Conservation (phyloP, 106 monocot genomes). For the Acorus calamus region DNA sequence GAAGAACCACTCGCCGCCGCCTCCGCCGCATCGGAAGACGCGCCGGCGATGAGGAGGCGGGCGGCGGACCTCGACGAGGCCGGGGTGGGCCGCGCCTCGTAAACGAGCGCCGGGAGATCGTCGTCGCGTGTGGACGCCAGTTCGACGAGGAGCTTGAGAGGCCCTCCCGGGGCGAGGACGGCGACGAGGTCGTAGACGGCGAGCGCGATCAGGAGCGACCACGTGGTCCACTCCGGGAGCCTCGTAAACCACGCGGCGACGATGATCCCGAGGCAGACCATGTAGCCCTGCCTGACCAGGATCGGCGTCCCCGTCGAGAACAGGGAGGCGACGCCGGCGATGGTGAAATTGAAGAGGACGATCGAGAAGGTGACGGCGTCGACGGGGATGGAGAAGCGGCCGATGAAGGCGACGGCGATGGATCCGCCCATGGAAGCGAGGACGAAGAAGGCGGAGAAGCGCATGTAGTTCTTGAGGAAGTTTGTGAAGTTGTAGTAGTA, state of each 20-base stretch:
- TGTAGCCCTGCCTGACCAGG: slow-evolving; percentile 64
- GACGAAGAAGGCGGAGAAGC: slow-evolving; percentile 93
- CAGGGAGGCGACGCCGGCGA: slow-evolving; percentile 51
- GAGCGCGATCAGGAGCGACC: slow-evolving; percentile 67
- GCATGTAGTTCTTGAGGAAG: slow-evolving; percentile 73
- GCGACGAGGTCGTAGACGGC: slow-evolving; percentile 75
- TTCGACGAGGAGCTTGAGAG: slow-evolving; percentile 75
- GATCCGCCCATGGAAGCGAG: slow-evolving; percentile 76
- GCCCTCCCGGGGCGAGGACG: slow-evolving; percentile 74
- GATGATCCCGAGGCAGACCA: slow-evolving; percentile 64
- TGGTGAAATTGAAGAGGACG: slow-evolving; percentile 63
- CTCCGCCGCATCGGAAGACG: slow-evolving; percentile 2
- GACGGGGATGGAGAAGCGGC: slow-evolving; percentile 36
- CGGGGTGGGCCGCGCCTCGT: slow-evolving; percentile 61
- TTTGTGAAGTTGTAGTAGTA: slow-evolving; percentile 84
- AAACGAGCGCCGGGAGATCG: slow-evolving; percentile 82
- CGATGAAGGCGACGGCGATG: slow-evolving; percentile 43
- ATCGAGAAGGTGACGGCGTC: slow-evolving; percentile 36
- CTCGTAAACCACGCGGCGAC: slow-evolving; percentile 82
- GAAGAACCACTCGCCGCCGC: no score
- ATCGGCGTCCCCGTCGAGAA: slow-evolving; percentile 43
- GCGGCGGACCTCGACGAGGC: not conserved
- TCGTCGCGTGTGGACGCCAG: slow-evolving; percentile 72
- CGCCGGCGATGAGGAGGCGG: slow-evolving; percentile 4
- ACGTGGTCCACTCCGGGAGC: slow-evolving; percentile 95